These are phyloP conservation scores for Stipa capillata DNA, from an alignment of 176 grass and related monocot genomes.

Conservation along the genomic window DNA sequence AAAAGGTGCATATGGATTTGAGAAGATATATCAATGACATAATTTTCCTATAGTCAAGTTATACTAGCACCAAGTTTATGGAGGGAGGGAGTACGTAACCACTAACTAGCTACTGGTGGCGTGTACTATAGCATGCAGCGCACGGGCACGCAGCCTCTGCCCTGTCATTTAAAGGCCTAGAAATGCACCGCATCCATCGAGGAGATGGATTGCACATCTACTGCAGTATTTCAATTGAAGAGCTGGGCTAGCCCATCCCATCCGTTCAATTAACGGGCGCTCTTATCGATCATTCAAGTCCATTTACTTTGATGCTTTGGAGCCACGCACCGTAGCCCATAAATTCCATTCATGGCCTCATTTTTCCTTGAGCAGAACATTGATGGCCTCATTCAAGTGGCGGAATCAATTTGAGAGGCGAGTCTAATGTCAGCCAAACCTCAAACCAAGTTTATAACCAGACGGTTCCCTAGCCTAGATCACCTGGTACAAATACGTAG, in stretches of 20 bases:
- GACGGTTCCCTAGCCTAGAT: background rate
- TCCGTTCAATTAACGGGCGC: conserved; percentile 13
- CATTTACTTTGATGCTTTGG: conserved; percentile 66
- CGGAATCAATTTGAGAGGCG: conserved; percentile 20
- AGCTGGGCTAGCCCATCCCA: background rate
- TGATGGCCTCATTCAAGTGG: conserved; percentile 64
- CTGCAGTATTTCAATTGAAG: background rate
- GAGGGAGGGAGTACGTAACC: no score
- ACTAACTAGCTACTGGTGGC: no score
- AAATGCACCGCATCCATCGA: no score
- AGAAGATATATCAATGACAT: no score
- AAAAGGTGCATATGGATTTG: no score
- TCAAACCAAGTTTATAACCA: background rate
- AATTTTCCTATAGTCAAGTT: no score
- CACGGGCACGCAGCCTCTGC: background rate
- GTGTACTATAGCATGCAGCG: background rate
- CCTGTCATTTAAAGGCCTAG: conserved; percentile 15
- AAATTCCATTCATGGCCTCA: no score
- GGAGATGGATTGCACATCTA: no score
- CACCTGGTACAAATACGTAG: no score
- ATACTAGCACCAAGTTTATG: no score
- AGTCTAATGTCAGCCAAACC: conserved; percentile 8
- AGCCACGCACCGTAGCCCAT: conserved; percentile 47
- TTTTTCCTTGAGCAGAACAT: no score
- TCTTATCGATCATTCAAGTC: conserved; percentile 34